phyloP scores from a whole-genome alignment of 805 yeast species.

The Wickerhamomyces silvicola region DNA sequence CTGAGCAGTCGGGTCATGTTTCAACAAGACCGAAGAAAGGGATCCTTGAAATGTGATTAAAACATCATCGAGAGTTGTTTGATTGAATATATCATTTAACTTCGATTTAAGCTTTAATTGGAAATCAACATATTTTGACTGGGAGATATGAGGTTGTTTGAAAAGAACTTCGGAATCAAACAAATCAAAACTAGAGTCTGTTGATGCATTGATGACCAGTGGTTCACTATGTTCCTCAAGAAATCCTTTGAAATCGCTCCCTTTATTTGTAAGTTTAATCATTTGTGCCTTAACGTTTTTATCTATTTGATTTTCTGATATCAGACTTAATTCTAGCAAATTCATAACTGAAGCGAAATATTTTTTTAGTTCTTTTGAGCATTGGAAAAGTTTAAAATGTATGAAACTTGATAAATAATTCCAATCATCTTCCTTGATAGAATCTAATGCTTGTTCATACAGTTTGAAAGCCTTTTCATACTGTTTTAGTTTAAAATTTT shows the following conservation, averaged over 20 bases:
- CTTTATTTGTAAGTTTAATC: constrained; percentile 1
- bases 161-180: constrained; percentile 20
- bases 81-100: constrained; percentile 16
- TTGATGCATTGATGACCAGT: constrained; percentile 17
- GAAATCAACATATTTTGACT: constrained; percentile 15
- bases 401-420: constrained; percentile 25
- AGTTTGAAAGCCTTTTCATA: constrained; percentile 37
- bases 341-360: constrained; percentile 27
- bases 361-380: constrained; percentile 28
- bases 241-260: constrained; percentile 2
- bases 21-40: constrained; percentile 11
- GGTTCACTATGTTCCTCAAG: constrained; percentile 5
- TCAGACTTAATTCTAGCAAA: constrained; percentile 26
- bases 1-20: constrained; percentile 4
- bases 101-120: constrained; percentile 27
- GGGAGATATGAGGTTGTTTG: constrained; percentile 11
- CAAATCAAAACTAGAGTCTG: constrained; percentile 20
- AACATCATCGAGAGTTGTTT: constrained; percentile 6
- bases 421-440: constrained; percentile 39
- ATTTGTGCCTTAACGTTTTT: not conserved
- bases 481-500: constrained; percentile 26
- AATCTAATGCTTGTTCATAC: constrained; percentile 31
- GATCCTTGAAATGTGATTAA: constrained; percentile 10
- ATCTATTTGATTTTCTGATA: constrained; percentile 13
- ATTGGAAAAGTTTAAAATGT: constrained; percentile 31